Base-by-base conservation (phyloP, 2,329 filamentous ascomycete species). In the Colletotrichum agaves region DNA sequence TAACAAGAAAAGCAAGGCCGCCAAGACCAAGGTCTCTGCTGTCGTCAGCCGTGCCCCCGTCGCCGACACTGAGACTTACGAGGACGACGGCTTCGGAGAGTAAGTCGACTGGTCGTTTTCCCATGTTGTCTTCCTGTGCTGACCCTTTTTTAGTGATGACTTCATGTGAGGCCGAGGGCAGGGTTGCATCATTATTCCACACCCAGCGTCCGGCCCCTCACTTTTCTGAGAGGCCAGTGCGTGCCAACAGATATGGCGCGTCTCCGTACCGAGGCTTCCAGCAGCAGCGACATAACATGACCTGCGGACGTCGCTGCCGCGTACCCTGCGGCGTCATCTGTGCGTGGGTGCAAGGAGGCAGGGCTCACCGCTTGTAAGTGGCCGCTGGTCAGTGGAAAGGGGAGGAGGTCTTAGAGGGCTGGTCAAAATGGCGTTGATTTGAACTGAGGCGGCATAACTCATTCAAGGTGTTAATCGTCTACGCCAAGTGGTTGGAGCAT, bases 1-100 rank as follows among this genome's bases (percentile, higher is more conserved):
- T 61, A 93, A 91, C 75, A 99, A 98, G 92, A 99, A 98, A 89
- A 90, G 86, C 74, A 98, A 98, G 88, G 94, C 94, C 4, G 92
- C 93, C 70, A 98, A 98, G 89, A 97, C 92, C 43, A 99, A 99
- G 89, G 89, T 92, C 17, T 91, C 89, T 6, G 84, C 98, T 56
- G 91, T 92, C 62, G 89, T 92, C 67, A 82, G 80, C 75, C 82
- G 91, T 76, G 80, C 85, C 73, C 85, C 85, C 71, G 81, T 82
- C 56, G 85, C 89, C 15, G 95, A 98, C 79, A 89, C 88, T n/a
- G 88, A 86, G 63, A 84, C 88, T 53, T 97, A 98, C 75, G 92
- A 93, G 33, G 91, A 94, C 61, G 92, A 93, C 44, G 84, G 78
- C 69, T 93, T 93, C 76, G 95, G 93, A 81, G 95, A 97, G 88